Evolutionary conservation across 768 basidiomycete species (phyloP).

Genomic region (Hygrophoropsis aurantiaca): DNA sequence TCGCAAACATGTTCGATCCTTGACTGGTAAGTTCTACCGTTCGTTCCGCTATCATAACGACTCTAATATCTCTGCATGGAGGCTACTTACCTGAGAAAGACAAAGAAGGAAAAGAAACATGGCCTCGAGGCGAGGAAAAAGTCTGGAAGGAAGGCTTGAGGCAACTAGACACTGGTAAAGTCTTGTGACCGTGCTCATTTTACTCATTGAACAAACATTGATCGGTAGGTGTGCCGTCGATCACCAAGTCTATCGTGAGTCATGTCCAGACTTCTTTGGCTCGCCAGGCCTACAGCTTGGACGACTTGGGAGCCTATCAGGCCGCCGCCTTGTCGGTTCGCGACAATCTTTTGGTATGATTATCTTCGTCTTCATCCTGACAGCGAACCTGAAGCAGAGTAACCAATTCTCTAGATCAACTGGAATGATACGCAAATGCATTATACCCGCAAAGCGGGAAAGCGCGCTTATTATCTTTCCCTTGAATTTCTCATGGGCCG

Average conservation of each 20-base stretch:
- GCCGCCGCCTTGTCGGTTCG: slow-evolving; percentile 85
- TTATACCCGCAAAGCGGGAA: slow-evolving; percentile 80
- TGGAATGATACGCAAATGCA: slow-evolving; percentile 83
- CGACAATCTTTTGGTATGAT: slow-evolving; percentile 78
- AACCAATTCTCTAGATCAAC: slow-evolving; percentile 51
- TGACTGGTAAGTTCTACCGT: slow-evolving; percentile 47
- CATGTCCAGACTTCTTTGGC: slow-evolving; percentile 90
- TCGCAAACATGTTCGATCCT: slow-evolving; percentile 66
- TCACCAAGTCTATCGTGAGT: slow-evolving; percentile 75
- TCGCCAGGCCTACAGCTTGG: slow-evolving; percentile 87
- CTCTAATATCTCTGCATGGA: slow-evolving; percentile 27
- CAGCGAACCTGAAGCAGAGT: slow-evolving; percentile 2
- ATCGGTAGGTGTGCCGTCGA: slow-evolving; percentile 50
- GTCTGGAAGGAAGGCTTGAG: slow-evolving; percentile 69
- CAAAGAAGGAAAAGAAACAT: slow-evolving; percentile 75
- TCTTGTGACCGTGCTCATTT: not conserved
- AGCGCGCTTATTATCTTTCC: slow-evolving; percentile 93
- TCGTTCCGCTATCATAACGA: not conserved
- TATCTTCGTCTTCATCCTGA: not conserved
- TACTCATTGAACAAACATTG: slow-evolving; percentile 9
- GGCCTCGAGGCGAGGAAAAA: slow-evolving; percentile 79
- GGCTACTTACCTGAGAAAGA: slow-evolving; percentile 81
- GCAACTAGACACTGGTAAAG: slow-evolving; percentile 53
- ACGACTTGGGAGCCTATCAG: slow-evolving; percentile 87
- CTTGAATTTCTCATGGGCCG: slow-evolving; percentile 91